phyloP scores from a whole-genome alignment of 768 basidiomycete species.

The Kwoniella europaea region DNA sequence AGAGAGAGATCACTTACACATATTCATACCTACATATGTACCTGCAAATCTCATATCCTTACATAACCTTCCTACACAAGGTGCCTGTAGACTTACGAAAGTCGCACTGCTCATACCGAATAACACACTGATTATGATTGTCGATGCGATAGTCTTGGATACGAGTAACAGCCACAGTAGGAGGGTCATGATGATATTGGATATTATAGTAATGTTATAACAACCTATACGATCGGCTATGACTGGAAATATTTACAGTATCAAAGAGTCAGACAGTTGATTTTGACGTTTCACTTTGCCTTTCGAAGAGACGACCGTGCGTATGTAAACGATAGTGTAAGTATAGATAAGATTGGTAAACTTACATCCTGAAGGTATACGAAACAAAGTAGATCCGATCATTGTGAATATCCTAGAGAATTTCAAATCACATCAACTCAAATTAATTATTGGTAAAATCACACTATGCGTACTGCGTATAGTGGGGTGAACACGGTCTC shows the following conservation, averaged over 20 bases:
- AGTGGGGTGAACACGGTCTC: no score
- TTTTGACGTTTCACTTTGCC: no score
- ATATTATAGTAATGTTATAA: constrained; percentile 20
- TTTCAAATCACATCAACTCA: background rate
- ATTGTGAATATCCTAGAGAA: background rate
- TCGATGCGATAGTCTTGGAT: constrained; percentile 1
- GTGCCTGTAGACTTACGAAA: constrained; percentile 20
- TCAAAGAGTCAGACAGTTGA: no score
- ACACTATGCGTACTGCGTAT: no score
- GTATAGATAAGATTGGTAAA: no score
- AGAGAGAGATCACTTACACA: constrained; percentile 11
- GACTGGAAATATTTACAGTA: background rate
- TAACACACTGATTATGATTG: constrained; percentile 11
- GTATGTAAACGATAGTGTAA: no score
- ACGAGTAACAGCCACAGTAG: constrained; percentile 16
- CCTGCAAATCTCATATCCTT: constrained; percentile 17
- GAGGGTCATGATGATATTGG: constrained; percentile 16
- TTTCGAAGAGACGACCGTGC: no score
- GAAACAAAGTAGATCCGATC: background rate
- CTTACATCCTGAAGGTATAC: constrained; percentile 6
- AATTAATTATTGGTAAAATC: background rate
- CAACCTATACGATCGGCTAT: constrained; percentile 18
- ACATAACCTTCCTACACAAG: constrained; percentile 2
- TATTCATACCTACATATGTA: constrained; percentile 20
- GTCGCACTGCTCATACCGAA: constrained; percentile 13